Conservation (phyloP, 2,329 filamentous ascomycete species). For the Diaporthe vaccinii region DNA sequence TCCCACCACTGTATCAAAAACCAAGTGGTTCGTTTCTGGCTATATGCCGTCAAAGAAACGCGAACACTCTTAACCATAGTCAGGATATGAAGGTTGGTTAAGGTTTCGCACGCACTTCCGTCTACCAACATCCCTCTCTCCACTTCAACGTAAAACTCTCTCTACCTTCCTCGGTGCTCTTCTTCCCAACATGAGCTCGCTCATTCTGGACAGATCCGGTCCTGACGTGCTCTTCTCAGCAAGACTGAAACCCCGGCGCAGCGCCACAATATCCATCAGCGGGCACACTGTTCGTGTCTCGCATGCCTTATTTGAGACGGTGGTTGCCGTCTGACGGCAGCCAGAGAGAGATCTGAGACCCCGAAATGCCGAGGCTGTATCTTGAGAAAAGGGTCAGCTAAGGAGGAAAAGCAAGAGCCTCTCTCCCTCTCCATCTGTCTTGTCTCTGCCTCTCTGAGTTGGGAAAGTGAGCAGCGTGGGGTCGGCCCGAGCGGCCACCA, state of each 20-base stretch:
- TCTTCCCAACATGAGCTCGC: neutral
- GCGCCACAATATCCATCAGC: conserved; percentile 10
- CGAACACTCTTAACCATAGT: neutral
- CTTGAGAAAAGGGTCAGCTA: neutral
- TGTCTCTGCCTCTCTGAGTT: neutral
- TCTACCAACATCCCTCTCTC: neutral
- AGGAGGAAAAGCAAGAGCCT: neutral
- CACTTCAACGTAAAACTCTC: neutral
- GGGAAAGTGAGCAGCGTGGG: neutral
- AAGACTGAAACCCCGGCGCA: conserved; percentile 15
- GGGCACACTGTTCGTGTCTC: neutral
- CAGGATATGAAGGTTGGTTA: neutral
- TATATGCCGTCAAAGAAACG: neutral
- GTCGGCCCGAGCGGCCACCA: conserved; percentile 11
- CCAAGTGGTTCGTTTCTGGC: neutral
- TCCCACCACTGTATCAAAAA: neutral
- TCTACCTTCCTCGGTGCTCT: neutral
- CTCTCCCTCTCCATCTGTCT: neutral
- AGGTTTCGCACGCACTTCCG: neutral
- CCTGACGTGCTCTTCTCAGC: neutral
- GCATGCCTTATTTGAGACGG: conserved; percentile 6
- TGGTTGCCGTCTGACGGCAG: conserved; percentile 12
- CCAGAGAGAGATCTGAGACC: neutral
- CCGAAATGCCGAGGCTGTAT: neutral
- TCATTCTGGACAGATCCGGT: neutral